Base-by-base conservation (phyloP, 306 rosid genomes). In the Vicia faba region DNA sequence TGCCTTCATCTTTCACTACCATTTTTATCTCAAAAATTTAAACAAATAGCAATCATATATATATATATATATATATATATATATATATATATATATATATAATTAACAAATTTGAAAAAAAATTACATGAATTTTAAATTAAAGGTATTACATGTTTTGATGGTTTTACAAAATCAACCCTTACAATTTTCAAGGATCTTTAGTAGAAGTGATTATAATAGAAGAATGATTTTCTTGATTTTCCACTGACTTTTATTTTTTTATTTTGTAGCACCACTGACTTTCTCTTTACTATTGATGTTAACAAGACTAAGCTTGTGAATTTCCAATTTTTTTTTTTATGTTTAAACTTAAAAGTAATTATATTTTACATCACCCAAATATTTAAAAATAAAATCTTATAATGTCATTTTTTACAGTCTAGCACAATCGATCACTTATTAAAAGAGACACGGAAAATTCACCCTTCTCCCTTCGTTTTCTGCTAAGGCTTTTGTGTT, bases 401-500 rank as follows among this genome's bases (percentile, higher is more conserved):
- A 26, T 40, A 26, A 39, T 11, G n/a, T 40, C 38, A 35, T 4
- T 8, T 33, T 55, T 44, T n/a, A 55, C 28, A 64, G 54, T 64
- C 57, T 5, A 64, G 55, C 59, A 46, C 78, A 54, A 61, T 13
- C 16, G 4, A 41, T 25, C 62, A 49, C 14, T 50, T 51, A 16
- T 59, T 19, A 75, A 23, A 61, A 64, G 19, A 23, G 29, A 49
- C 15, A 49, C 26, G 49, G 65, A 71, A 60, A 43, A 51, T 53
- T 49, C 56, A 89, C 98, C 96, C 89, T 89, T 75, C 87, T 96
- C 62, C 98, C 98, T 87, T 92, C 98, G 13, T 92, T 92, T 82
- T 92, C 98, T 80, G 93, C 98, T 0, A 92, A 82, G 72, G 98
- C 98, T 81, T 92, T 92, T 13, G 96, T 89, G 87, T 92, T 92